Percentiles rank a stretch among this genome's conserved stretches.
Evolutionary conservation across 2,329 filamentous ascomycete genomes (phyloP).

Genomic region (Calonectria montana): DNA sequence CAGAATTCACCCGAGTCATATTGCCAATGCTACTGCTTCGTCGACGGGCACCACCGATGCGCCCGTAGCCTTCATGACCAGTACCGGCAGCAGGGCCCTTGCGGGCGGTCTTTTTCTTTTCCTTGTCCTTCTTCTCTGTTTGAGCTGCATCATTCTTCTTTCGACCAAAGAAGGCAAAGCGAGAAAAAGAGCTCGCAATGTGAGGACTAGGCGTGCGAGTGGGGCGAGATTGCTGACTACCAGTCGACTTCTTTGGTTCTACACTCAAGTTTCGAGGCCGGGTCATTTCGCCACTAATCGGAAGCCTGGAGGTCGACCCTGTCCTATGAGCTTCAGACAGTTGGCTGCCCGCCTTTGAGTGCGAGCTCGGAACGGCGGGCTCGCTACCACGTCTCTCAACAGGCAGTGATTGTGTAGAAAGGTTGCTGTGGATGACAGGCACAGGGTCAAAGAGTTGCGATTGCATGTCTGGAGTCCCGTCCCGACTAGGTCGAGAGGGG

Average conservation of each 20-base stretch:
- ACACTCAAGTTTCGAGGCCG: constrained; percentile 17
- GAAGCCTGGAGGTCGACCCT: constrained; percentile 48
- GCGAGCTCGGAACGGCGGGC: constrained; percentile 45
- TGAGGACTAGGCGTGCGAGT: constrained; percentile 66
- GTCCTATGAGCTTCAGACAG: constrained; percentile 44
- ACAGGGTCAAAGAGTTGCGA: constrained; percentile 63
- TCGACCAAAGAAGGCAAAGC: constrained; percentile 83
- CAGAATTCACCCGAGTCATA: constrained; percentile 56
- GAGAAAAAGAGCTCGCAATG: constrained; percentile 65
- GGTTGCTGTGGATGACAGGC: constrained; percentile 72
- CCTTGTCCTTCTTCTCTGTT: constrained; percentile 64
- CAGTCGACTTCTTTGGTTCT: constrained; percentile 35
- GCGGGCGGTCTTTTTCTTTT: constrained; percentile 52
- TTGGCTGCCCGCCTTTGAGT: constrained; percentile 49
- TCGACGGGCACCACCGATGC: constrained; percentile 69
- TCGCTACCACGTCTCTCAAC: constrained; percentile 60
- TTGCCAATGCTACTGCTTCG: constrained; percentile 71
- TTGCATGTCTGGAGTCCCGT: constrained; percentile 73
- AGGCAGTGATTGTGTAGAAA: constrained; percentile 60
- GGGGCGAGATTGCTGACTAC: constrained; percentile 31
- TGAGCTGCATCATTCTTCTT: constrained; percentile 69
- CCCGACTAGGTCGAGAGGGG: constrained; percentile 74
- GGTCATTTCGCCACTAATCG: constrained; percentile 34
- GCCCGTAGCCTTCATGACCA: constrained; percentile 88
- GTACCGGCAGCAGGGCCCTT: constrained; percentile 93